These are phyloP conservation scores for Termitomyces sp. DNA, from an alignment of 768 basidiomycete species.

Conservation along the genomic window DNA sequence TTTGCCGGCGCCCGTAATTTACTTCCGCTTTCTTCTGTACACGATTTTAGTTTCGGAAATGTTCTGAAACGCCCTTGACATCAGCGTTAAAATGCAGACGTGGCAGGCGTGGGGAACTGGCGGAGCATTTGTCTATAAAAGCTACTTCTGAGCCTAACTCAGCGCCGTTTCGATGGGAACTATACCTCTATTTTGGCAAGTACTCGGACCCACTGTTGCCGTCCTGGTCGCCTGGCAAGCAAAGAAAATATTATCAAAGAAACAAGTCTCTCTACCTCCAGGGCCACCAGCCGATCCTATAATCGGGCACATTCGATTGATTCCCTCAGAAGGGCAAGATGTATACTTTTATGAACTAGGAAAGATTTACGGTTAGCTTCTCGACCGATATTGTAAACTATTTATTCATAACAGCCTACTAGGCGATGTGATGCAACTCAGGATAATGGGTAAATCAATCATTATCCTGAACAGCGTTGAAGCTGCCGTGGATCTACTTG, in stretches of 20 bases:
- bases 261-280: constrained; percentile 19
- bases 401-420: not conserved
- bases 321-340: constrained; percentile 24
- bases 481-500: constrained; percentile 23
- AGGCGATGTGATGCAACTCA: constrained; percentile 21
- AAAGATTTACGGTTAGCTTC: constrained; percentile 25
- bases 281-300: constrained; percentile 31
- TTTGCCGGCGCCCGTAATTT: not conserved
- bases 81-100: not conserved
- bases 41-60: not conserved
- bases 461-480: constrained; percentile 19
- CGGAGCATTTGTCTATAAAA: not conserved
- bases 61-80: not conserved
- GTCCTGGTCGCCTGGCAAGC: not conserved
- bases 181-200: not conserved
- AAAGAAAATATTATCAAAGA: not conserved
- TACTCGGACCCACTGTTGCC: not conserved
- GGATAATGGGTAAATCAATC: constrained; percentile 20
- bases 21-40: not conserved
- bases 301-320: constrained; percentile 29
- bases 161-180: not conserved
- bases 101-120: not conserved
- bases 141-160: not conserved
- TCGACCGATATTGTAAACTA: not conserved
- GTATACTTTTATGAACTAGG: constrained; percentile 25